A percentile compares a stretch with the other conserved stretches of the same genome.
These are phyloP conservation scores for Annulohypoxylon maeteangense DNA, from an alignment of 495 filamentous ascomycete genomes.

Conservation along the genomic window DNA sequence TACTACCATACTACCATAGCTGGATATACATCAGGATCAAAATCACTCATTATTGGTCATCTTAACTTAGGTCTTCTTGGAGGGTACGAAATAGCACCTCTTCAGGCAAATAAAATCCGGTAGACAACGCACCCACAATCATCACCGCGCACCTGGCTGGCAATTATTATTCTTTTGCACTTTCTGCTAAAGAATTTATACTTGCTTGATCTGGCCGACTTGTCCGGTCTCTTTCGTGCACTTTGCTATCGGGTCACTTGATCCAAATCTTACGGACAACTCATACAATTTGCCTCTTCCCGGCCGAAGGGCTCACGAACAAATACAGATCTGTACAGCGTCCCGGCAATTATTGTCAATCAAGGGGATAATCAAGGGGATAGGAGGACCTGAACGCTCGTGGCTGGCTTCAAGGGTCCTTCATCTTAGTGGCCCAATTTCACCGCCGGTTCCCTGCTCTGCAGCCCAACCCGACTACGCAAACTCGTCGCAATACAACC, in stretches of 20 bases:
- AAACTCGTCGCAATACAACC: constrained; percentile 26
- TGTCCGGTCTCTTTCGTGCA: constrained; percentile 29
- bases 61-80: constrained; percentile 26
- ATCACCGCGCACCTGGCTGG: constrained; percentile 23
- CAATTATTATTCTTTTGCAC: not conserved
- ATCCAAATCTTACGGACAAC: constrained; percentile 29
- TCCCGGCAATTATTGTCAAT: constrained; percentile 17
- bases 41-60: constrained; percentile 35
- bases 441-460: constrained; percentile 43
- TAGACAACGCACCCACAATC: constrained; percentile 29
- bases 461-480: constrained; percentile 44
- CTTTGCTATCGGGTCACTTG: constrained; percentile 32
- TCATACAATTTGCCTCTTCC: constrained; percentile 32
- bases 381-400: constrained; percentile 28
- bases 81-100: constrained; percentile 32
- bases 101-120: constrained; percentile 43
- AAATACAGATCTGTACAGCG: no score
- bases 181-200: not conserved
- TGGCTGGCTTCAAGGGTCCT: constrained; percentile 31
- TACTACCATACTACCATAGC: constrained; percentile 23
- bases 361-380: constrained; percentile 17
- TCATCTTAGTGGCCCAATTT: constrained; percentile 45
- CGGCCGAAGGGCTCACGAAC: constrained; percentile 32
- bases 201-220: constrained; percentile 2
- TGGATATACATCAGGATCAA: constrained; percentile 21